These are phyloP conservation scores for Cicer bijugum DNA, from an alignment of 306 rosid genomes.

Conservation along the genomic window DNA sequence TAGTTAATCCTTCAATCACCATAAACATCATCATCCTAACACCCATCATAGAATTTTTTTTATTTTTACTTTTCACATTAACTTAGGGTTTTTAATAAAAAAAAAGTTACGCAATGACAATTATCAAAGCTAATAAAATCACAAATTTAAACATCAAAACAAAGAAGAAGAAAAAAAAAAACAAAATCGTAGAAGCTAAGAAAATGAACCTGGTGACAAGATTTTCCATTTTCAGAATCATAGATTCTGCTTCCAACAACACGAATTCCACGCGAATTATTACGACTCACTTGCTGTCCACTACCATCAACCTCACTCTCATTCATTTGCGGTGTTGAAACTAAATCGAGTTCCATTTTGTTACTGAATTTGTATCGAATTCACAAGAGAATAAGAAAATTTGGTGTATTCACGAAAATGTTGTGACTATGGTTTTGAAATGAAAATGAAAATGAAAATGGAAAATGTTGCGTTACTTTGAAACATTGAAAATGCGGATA, in stretches of 20 bases:
- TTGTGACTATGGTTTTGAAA: too few relatives aligned
- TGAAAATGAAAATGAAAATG: too few relatives aligned
- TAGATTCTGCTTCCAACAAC: conserved; percentile 55
- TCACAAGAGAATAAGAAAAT: too few relatives aligned
- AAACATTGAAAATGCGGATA: too few relatives aligned
- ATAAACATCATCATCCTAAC: not conserved
- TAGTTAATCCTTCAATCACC: too few relatives aligned
- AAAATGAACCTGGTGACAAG: conserved; percentile 70
- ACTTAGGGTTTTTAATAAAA: not conserved
- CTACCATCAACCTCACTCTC: not conserved
- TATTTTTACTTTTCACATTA: not conserved
- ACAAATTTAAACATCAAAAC: not conserved
- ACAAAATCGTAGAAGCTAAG: not conserved
- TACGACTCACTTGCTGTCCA: conserved; percentile 40
- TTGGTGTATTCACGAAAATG: too few relatives aligned
- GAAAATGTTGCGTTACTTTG: too few relatives aligned
- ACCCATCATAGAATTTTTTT: not conserved
- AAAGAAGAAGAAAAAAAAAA: not conserved
- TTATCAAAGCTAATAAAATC: not conserved
- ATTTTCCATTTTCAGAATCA: conserved; percentile 59
- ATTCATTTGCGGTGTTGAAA: not conserved
- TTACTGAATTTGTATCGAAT: too few relatives aligned
- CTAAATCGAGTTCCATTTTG: too few relatives aligned
- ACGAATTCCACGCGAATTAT: conserved; percentile 52
- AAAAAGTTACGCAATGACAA: not conserved